A percentile compares a stretch with the other conserved stretches of the same genome.
Evolutionary conservation across 768 basidiomycete genomes (phyloP).

Genomic region (Termitomyces sp.): DNA sequence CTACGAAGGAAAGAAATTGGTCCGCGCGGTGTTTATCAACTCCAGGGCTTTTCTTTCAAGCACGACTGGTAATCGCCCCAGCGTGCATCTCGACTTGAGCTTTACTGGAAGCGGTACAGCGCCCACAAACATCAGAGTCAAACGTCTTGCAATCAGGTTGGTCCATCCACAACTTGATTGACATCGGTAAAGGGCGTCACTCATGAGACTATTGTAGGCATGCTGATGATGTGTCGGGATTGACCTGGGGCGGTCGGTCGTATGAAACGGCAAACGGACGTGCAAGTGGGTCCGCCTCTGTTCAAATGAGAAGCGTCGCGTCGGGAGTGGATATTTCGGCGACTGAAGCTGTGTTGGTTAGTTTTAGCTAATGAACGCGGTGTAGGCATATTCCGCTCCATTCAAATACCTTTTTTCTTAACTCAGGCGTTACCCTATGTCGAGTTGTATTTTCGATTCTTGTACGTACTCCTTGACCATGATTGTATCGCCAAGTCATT

Average conservation of each 20-base stretch:
- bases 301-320: slow-evolving; percentile 23
- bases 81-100: slow-evolving; percentile 36
- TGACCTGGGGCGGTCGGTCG: slow-evolving; percentile 55
- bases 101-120: slow-evolving; percentile 25
- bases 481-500: not conserved
- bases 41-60: slow-evolving; percentile 42
- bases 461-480: not conserved
- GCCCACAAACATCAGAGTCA: slow-evolving; percentile 34
- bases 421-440: not conserved
- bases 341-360: slow-evolving; percentile 43
- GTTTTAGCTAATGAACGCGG: slow-evolving; percentile 2
- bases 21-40: slow-evolving; percentile 55
- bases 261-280: slow-evolving; percentile 46
- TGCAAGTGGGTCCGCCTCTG: slow-evolving; percentile 29
- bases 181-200: not conserved
- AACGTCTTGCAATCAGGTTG: slow-evolving; percentile 45
- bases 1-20: slow-evolving; percentile 40
- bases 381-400: not conserved
- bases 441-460: not conserved
- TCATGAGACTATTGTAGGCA: slow-evolving; percentile 24
- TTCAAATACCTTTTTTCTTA: not conserved
- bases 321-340: slow-evolving; percentile 41
- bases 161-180: slow-evolving; percentile 10
- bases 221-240: slow-evolving; percentile 44
- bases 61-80: slow-evolving; percentile 26